Conservation (phyloP, 148 eudicot genomes). For the Diospyros lotus region DNA sequence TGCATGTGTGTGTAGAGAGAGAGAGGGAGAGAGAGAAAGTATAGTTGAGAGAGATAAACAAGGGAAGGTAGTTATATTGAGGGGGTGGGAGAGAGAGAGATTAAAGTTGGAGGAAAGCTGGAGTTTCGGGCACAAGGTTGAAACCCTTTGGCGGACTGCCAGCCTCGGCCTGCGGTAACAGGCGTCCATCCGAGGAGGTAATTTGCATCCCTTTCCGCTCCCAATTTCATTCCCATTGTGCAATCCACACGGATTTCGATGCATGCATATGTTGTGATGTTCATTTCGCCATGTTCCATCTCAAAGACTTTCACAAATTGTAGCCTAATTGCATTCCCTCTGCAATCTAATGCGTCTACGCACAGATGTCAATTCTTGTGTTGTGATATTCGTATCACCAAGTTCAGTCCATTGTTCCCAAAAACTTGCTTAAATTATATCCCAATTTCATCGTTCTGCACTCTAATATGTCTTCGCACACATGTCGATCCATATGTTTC, state of each 20-base stretch:
- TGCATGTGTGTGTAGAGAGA: neutral
- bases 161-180: conserved; percentile 64
- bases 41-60: conserved; percentile 7
- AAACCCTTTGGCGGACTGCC: conserved; percentile 32
- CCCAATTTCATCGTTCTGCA: neutral
- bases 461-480: neutral
- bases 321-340: neutral
- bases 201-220: neutral
- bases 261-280: no score
- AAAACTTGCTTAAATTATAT: neutral
- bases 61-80: conserved; percentile 2
- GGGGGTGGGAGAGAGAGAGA: conserved; percentile 17
- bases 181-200: conserved; percentile 61
- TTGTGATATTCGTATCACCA: neutral
- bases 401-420: neutral
- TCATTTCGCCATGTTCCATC: no score
- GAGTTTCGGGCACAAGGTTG: conserved; percentile 29
- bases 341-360: neutral
- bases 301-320: no score
- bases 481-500: neutral
- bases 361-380: neutral
- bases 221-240: no score
- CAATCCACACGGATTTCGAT: no score
- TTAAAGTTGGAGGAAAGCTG: conserved; percentile 25
- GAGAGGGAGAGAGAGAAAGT: conserved; percentile 5